Evolutionary conservation across 345 rosid genomes (phyloP).

Genomic region (Excoecaria cochinchinensis): DNA sequence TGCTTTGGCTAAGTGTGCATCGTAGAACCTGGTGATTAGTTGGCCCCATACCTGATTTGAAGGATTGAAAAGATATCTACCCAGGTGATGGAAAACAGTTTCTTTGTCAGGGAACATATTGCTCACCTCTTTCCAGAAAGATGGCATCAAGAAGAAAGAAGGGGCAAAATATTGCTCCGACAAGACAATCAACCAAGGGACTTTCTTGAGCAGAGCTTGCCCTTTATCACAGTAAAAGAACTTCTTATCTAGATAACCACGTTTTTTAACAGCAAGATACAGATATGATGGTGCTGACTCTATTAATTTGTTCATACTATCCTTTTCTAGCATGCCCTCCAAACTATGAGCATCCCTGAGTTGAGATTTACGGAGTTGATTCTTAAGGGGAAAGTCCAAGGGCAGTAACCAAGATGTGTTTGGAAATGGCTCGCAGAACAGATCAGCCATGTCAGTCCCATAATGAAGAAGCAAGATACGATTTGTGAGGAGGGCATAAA

Average conservation of each 20-base stretch:
- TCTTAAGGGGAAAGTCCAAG: slow-evolving; percentile 9
- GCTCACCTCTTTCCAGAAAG: slow-evolving; percentile 12
- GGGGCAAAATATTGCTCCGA: slow-evolving; percentile 32
- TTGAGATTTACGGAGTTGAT: neutral
- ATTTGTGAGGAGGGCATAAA: slow-evolving; percentile 24
- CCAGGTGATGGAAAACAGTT: slow-evolving; percentile 28
- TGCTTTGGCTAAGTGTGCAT: slow-evolving; percentile 23
- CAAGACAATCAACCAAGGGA: slow-evolving; percentile 23
- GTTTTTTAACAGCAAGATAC: slow-evolving; percentile 1
- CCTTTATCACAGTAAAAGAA: slow-evolving; percentile 19
- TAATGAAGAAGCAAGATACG: slow-evolving; percentile 20
- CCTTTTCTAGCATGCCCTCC: slow-evolving; percentile 11
- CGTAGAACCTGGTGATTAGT: slow-evolving; percentile 22
- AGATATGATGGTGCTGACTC: slow-evolving; percentile 4
- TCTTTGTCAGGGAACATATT: slow-evolving; percentile 29
- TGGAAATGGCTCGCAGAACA: slow-evolving; percentile 31
- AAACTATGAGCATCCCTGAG: slow-evolving; percentile 6
- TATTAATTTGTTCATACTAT: neutral
- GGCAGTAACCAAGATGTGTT: slow-evolving; percentile 24
- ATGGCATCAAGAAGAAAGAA: slow-evolving; percentile 20
- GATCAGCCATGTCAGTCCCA: slow-evolving; percentile 21
- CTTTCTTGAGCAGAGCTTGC: slow-evolving; percentile 12
- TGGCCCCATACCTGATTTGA: slow-evolving; percentile 27
- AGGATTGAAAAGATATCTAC: slow-evolving; percentile 29
- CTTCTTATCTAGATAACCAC: neutral